phyloP scores from a whole-genome alignment of 805 yeast species.

The Candida stauntonica region DNA sequence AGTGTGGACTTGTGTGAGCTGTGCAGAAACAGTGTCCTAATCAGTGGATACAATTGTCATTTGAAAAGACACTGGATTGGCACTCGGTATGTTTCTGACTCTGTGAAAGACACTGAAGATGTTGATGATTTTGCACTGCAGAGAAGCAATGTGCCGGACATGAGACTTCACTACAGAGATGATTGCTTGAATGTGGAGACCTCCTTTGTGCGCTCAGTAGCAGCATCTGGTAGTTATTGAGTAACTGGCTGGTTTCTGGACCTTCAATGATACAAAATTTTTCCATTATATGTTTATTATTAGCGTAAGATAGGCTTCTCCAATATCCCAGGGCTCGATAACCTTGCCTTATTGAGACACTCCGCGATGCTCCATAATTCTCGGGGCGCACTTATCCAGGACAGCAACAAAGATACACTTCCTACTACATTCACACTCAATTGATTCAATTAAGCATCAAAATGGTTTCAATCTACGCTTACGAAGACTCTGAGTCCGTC shows the following conservation, averaged over 20 bases:
- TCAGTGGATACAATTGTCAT: slow-evolving; percentile 23
- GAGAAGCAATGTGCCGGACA: slow-evolving; percentile 26
- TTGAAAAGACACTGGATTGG: slow-evolving; percentile 29
- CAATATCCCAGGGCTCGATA: too few species aligned
- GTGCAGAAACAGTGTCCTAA: slow-evolving; percentile 26
- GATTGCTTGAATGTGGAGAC: slow-evolving; percentile 22
- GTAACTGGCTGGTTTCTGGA: too few species aligned
- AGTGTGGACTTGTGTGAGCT: slow-evolving; percentile 27
- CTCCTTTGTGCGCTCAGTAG: slow-evolving; percentile 11
- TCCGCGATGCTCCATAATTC: too few species aligned
- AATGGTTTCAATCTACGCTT: slow-evolving; percentile 36
- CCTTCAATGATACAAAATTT: too few species aligned
- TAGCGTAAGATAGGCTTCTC: too few species aligned
- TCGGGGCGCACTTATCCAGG: neutral
- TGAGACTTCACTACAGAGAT: slow-evolving; percentile 25
- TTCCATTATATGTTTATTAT: too few species aligned
- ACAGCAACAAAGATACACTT: neutral
- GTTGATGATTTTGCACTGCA: slow-evolving; percentile 26
- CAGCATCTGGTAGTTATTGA: too few species aligned
- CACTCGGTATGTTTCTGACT: slow-evolving; percentile 11
- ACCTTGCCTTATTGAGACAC: too few species aligned
- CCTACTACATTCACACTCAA: neutral
- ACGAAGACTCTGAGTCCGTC: slow-evolving; percentile 52
- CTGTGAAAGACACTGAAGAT: slow-evolving; percentile 11
- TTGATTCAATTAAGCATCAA: neutral